phyloP scores from a whole-genome alignment of 352 stramenopile species.

The Aphanomyces euteiches region DNA sequence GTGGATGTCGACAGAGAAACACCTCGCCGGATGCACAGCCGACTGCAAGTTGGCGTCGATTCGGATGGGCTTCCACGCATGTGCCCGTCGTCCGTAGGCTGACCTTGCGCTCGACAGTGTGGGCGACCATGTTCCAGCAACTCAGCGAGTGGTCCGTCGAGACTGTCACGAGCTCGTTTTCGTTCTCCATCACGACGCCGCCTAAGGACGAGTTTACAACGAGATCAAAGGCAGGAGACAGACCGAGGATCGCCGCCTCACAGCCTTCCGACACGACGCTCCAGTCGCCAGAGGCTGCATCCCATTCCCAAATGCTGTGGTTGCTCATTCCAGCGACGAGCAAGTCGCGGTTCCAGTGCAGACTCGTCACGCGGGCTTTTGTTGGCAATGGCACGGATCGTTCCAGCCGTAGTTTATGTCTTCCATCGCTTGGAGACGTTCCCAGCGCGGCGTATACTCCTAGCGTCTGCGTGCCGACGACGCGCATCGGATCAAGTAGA shows the following conservation, averaged over 20 bases:
- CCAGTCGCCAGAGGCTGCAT: constrained; percentile 46
- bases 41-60: constrained; percentile 50
- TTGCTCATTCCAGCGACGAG: constrained; percentile 51
- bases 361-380: constrained; percentile 48
- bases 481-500: constrained; percentile 47
- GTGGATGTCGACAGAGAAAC: neutral
- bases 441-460: constrained; percentile 51
- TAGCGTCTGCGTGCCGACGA: constrained; percentile 56
- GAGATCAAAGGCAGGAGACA: neutral
- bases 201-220: neutral
- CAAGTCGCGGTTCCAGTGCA: constrained; percentile 53
- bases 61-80: constrained; percentile 56
- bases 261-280: constrained; percentile 51
- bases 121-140: constrained; percentile 5
- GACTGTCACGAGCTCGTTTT: constrained; percentile 24
- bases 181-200: constrained; percentile 5
- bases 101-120: neutral
- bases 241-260: constrained; percentile 37
- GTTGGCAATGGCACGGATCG: constrained; percentile 43
- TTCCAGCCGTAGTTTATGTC: constrained; percentile 38
- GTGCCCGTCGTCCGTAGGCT: constrained; percentile 35
- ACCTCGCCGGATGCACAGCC: constrained; percentile 49
- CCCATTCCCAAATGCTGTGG: constrained; percentile 67
- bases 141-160: constrained; percentile 15
- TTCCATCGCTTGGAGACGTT: constrained; percentile 50